These are phyloP conservation scores for Lasiodiplodia citricola DNA, from an alignment of 2,329 filamentous ascomycete genomes.

Conservation along the genomic window DNA sequence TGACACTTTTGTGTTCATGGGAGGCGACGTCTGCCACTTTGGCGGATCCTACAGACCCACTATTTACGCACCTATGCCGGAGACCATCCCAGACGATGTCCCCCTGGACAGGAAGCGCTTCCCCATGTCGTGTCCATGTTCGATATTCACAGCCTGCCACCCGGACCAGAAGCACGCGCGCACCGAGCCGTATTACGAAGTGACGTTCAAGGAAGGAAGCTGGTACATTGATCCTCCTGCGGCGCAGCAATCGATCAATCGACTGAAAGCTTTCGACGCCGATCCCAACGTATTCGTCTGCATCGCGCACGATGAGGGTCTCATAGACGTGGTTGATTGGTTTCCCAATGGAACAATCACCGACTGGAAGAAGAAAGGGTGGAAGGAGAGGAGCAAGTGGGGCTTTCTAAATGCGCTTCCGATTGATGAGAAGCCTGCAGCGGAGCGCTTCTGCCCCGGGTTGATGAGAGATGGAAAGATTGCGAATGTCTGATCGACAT, in stretches of 20 bases:
- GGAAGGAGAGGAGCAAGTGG: slow-evolving; percentile 35
- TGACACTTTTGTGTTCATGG: slow-evolving; percentile 37
- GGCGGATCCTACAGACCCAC: slow-evolving; percentile 37
- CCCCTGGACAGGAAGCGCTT: slow-evolving; percentile 19
- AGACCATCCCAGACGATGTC: slow-evolving; percentile 8
- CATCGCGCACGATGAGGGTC: slow-evolving; percentile 37
- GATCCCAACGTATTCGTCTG: slow-evolving; percentile 35
- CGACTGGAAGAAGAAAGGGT: slow-evolving; percentile 36
- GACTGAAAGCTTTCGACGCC: slow-evolving; percentile 35
- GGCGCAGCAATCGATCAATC: slow-evolving; percentile 32
- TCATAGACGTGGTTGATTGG: slow-evolving; percentile 34
- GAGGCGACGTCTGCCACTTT: slow-evolving; percentile 37
- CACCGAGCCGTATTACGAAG: slow-evolving; percentile 20
- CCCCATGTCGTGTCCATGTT: slow-evolving; percentile 24
- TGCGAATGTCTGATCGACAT: not conserved
- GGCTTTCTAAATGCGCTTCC: slow-evolving; percentile 36
- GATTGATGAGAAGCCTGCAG: slow-evolving; percentile 29
- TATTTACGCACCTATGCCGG: slow-evolving; percentile 22
- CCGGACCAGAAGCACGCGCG: slow-evolving; percentile 17
- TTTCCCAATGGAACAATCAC: slow-evolving; percentile 35
- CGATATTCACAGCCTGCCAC: slow-evolving; percentile 21
- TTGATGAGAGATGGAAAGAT: slow-evolving; percentile 23
- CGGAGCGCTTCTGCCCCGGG: slow-evolving; percentile 5
- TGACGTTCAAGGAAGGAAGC: not conserved
- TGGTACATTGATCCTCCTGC: slow-evolving; percentile 23